Base-by-base conservation (phyloP, 345 rosid species). In the Lagerstroemia speciosa region DNA sequence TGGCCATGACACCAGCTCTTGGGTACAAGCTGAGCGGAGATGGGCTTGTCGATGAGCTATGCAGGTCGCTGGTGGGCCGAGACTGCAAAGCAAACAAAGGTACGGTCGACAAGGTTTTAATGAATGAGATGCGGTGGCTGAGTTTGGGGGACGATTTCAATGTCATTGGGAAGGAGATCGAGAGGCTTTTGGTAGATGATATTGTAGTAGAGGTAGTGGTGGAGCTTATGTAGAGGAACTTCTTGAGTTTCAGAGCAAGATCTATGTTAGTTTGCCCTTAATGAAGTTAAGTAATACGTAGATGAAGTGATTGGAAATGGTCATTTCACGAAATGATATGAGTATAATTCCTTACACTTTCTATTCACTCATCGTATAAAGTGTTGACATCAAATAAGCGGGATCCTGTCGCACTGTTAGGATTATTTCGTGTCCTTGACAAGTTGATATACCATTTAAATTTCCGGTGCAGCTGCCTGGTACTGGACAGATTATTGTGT, bases 101-200 rank as follows among this genome's bases (percentile, higher is more conserved):
- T 38, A 80, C 78, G 2, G 80, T 67, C 5, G 89, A 83, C 27
- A 66, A 46, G 61, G 78, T 63, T 55, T 45, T 82, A 33, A 81
- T 64, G 40, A 58, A 68, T n/a, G 91, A 82, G 69, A 64, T 71
- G 0, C 79, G 72, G 72, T 90, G 98, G 98, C 71, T 87, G 64
- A 83, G 78, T n/a, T 73, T 82, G 63, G 81, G 81, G 69, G 87
- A 80, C 32, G 84, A 85, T 20, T 71, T 82, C 31, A 89, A 89
- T 63, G 52, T 62, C 63, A 79, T 93, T 46, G 96, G 97, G 74
- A 83, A 86, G 79, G 91, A 90, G 22, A 82, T 90, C 3, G 98
- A 86, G 85, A 76, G 67, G 68, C 30, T 77, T 75, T 46, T 93
- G 82, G 82, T 86, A 65, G 87, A 86, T 71, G 97, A 86, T 68